Base-by-base conservation (phyloP, 768 basidiomycete genomes). In the Naganishia randhawae region DNA sequence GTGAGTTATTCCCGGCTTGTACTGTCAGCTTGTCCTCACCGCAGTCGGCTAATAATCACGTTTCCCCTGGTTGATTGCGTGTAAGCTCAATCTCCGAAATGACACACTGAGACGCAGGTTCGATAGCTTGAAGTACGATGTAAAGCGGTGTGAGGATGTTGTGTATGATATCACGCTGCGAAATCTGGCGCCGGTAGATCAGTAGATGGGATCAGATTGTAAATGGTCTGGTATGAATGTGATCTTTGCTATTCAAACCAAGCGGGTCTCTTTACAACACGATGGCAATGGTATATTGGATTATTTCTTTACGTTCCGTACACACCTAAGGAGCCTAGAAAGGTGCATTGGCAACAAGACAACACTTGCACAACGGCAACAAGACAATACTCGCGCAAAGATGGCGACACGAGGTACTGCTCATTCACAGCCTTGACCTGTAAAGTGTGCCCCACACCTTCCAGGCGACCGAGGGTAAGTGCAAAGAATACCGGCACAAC, bases 91-190 rank as follows among this genome's bases (percentile, higher is more conserved):
- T 65, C 75, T 83, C 17, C 80, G 82, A 67, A 83, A 83, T 69
- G 82, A 83, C 67, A 76, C 77, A 29, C 72, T 82, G 14, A 68
- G 81, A 45, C 77, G 81, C 31, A 75, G 78, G 32, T 82, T 82
- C 67, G 81, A 82, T 72, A 75, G 76, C 22, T 71, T 82, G 63
- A 82, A 82, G 71, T 83, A 82, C 73, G 81, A 82, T 61, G 72
- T 82, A 45, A 81, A 81, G 76, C 71, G 75, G 50, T 78, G 81
- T 39, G 82, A 83, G 65, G 80, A 82, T 71, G 81, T 81, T 7
- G 78, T 81, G n/a, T 81, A 81, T 65, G 80, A 81, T 63, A 70
- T 81, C 63, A 77, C 78, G 1, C 65, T 81, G n/a, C 67, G 80
- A 45, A 79, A 78, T 17, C 67, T 81, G 51, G 73, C 73, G 3